Percentiles rank a stretch among this genome's conserved stretches.
Conservation (phyloP, 1,139 yeast species). For the Debaryomyces sp. region DNA sequence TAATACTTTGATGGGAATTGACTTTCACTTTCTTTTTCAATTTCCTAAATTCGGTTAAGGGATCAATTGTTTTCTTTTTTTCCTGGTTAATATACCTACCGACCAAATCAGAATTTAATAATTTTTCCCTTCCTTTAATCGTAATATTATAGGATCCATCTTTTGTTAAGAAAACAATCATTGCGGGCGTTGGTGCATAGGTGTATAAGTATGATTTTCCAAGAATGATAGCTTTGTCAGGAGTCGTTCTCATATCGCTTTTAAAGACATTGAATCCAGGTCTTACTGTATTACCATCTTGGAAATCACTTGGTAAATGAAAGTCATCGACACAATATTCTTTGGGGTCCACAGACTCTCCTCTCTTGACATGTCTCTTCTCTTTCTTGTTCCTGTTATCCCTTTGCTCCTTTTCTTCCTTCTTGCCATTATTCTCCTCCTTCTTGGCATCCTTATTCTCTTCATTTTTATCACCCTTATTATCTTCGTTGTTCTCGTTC, state of each 20-base stretch:
- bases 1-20: conserved; percentile 26
- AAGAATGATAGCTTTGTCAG: conserved; percentile 34
- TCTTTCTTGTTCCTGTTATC: conserved; percentile 1
- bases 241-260: conserved; percentile 32
- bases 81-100: conserved; percentile 19
- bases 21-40: conserved; percentile 25
- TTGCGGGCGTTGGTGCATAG: conserved; percentile 45
- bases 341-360: conserved; percentile 18
- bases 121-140: conserved; percentile 17
- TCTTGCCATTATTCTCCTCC: conserved; percentile 13
- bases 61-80: conserved; percentile 20
- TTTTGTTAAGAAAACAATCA: conserved; percentile 43
- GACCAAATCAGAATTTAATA: conserved; percentile 30
- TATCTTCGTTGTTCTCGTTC: conserved; percentile 11
- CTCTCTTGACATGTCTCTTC: conserved; percentile 2
- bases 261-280: conserved; percentile 50
- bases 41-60: conserved; percentile 24
- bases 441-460: conserved; percentile 15
- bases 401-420: conserved; percentile 2
- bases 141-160: conserved; percentile 34
- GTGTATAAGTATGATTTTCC: conserved; percentile 51
- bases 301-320: conserved; percentile 21
- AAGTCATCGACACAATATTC: conserved; percentile 31
- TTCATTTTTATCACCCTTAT: conserved; percentile 15
- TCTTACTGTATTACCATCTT: conserved; percentile 29